These are phyloP conservation scores for Trypanosoma cruzi DNA, from an alignment of 208 protist species.

Conservation along the genomic window DNA sequence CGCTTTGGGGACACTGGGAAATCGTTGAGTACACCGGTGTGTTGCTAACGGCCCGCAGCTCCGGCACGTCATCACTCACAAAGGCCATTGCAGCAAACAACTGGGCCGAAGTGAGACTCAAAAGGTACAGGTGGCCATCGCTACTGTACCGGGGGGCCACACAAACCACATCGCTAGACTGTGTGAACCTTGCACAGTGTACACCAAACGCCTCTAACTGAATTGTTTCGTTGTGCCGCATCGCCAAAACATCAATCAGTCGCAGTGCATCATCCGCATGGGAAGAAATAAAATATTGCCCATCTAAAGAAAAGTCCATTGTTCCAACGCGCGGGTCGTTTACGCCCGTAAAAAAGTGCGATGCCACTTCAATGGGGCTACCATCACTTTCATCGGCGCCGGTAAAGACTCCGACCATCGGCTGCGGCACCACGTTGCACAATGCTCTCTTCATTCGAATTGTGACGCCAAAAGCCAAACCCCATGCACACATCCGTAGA, in stretches of 20 bases:
- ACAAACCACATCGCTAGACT: conserved; percentile 60
- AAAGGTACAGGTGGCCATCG: conserved; percentile 83
- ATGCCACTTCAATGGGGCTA: conserved; percentile 25
- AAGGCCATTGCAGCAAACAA: conserved; percentile 71
- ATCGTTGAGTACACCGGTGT: conserved; percentile 70
- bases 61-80: conserved; percentile 51
- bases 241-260: conserved; percentile 53
- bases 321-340: conserved; percentile 71
- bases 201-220: conserved; percentile 62
- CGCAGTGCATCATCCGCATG: conserved; percentile 81
- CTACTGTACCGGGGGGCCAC: conserved; percentile 64
- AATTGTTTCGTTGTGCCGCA: conserved; percentile 57
- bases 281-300: conserved; percentile 63
- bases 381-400: not conserved
- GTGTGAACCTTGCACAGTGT: conserved; percentile 68
- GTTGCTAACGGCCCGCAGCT: conserved; percentile 42
- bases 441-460: not conserved
- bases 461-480: not conserved
- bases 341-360: conserved; percentile 73
- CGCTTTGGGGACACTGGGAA: conserved; percentile 60
- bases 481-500: not conserved
- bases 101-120: conserved; percentile 70
- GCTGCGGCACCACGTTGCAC: not conserved
- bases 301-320: conserved; percentile 81
- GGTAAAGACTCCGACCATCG: not conserved